These are phyloP conservation scores for Gracilaria domingensis DNA, from an alignment of 23 red algal species.

Conservation along the genomic window DNA sequence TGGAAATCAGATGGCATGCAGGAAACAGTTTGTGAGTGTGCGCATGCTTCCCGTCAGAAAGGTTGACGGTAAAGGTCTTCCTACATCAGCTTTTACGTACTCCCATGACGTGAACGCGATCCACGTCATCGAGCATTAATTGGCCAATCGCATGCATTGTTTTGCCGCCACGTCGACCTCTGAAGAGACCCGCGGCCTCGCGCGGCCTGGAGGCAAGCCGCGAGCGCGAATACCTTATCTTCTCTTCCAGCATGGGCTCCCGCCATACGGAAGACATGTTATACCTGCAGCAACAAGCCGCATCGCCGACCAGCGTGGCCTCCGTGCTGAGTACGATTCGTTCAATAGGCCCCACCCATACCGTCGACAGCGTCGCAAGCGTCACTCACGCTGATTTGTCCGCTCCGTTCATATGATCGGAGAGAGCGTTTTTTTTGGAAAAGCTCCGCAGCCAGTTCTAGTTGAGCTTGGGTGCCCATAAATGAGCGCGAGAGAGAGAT, in stretches of 20 bases:
- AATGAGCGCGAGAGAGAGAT: no score
- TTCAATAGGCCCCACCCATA: background rate
- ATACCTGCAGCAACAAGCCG: background rate
- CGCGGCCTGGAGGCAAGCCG: background rate
- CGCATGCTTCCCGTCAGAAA: no score
- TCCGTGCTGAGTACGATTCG: background rate
- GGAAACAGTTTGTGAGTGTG: no score
- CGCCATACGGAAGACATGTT: background rate
- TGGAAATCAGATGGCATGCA: no score
- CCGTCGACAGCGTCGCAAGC: background rate
- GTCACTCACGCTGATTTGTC: slow-evolving; percentile 38
- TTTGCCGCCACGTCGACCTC: no score
- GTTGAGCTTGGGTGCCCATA: background rate
- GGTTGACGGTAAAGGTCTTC: no score
- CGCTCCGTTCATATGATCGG: slow-evolving; percentile 23
- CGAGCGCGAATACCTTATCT: background rate
- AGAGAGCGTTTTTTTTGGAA: background rate
- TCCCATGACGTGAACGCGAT: no score
- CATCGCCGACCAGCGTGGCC: background rate
- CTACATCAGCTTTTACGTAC: no score
- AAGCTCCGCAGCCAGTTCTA: background rate
- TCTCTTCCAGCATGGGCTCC: background rate
- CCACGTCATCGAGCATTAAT: no score
- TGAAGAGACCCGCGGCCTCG: no score
- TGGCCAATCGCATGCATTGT: no score